phyloP scores from a whole-genome alignment of 805 yeast genomes.

The Starmerella khaoyaiensis region DNA sequence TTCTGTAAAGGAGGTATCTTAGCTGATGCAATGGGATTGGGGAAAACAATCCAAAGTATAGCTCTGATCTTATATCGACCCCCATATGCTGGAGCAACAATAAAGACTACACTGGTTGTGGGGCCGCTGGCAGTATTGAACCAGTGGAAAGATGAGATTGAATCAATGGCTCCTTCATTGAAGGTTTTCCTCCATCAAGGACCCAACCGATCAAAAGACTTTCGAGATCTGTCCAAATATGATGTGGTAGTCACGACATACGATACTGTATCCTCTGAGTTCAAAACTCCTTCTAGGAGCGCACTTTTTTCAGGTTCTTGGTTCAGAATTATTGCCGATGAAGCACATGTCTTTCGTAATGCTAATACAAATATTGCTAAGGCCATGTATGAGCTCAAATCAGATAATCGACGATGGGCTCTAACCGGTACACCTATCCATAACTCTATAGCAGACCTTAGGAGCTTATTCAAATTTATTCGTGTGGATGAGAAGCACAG shows the following conservation, averaged over 20 bases:
- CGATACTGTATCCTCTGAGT: conserved; percentile 25
- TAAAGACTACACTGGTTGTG: conserved; percentile 30
- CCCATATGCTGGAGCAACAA: conserved; percentile 2
- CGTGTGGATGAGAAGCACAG: conserved; percentile 9
- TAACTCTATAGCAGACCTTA: conserved; percentile 41
- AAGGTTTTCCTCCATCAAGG: conserved; percentile 28
- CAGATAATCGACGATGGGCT: conserved; percentile 38
- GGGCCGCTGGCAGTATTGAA: conserved; percentile 33
- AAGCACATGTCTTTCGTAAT: conserved; percentile 51
- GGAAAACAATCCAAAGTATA: conserved; percentile 69
- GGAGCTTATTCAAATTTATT: conserved; percentile 37
- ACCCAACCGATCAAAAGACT: conserved; percentile 17
- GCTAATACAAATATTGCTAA: conserved; percentile 34
- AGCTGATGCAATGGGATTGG: conserved; percentile 86
- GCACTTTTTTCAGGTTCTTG: conserved; percentile 27
- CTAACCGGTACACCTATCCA: conserved; percentile 57
- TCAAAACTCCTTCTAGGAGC: conserved; percentile 15
- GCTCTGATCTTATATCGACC: conserved; percentile 44
- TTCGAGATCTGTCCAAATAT: conserved; percentile 17
- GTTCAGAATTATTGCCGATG: conserved; percentile 52
- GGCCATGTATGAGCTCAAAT: conserved; percentile 34
- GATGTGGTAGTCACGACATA: conserved; percentile 32
- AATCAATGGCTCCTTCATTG: conserved; percentile 29
- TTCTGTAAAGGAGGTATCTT: conserved; percentile 43
- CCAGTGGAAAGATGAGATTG: conserved; percentile 34